These are phyloP conservation scores for Tolypocladium nubicola DNA, from an alignment of 2,329 filamentous ascomycete species.

Conservation along the genomic window DNA sequence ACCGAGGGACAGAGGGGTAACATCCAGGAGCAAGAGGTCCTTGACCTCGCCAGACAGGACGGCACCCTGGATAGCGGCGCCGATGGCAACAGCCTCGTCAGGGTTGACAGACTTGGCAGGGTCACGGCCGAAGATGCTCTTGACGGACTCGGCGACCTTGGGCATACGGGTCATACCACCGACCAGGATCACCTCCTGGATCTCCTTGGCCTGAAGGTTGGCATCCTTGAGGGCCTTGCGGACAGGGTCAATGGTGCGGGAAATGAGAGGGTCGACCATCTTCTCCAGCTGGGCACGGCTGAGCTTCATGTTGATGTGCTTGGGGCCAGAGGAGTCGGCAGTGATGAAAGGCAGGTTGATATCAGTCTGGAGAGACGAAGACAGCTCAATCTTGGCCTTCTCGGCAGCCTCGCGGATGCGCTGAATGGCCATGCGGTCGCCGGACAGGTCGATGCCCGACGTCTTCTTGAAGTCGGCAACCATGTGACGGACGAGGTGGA, in stretches of 20 bases:
- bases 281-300: constrained; percentile 85
- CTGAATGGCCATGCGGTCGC: constrained; percentile 96
- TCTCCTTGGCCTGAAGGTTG: constrained; percentile 80
- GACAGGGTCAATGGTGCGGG: constrained; percentile 79
- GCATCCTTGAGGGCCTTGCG: constrained; percentile 97
- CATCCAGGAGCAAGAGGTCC: constrained; percentile 88
- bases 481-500: constrained; percentile 84
- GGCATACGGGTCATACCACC: constrained; percentile 99
- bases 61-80: constrained; percentile 93
- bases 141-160: constrained; percentile 92
- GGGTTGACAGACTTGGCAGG: constrained; percentile 98
- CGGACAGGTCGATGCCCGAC: constrained; percentile 78
- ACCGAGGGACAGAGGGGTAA: constrained; percentile 91
- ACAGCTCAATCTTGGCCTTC: constrained; percentile 99
- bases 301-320: constrained; percentile 97
- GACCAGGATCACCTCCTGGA: constrained; percentile 95
- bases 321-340: constrained; percentile 86
- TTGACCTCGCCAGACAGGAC: constrained; percentile 95
- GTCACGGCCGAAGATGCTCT: constrained; percentile 92
- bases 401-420: constrained; percentile 97
- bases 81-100: constrained; percentile 94
- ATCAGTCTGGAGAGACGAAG: constrained; percentile 87
- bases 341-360: constrained; percentile 99
- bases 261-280: constrained; percentile 83
- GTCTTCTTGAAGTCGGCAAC: constrained; percentile 96